Evolutionary conservation across 2,329 filamentous ascomycete species (phyloP), one percentile per base, ranked within the genome.

Genomic region (Domatiomyces globalis): DNA sequence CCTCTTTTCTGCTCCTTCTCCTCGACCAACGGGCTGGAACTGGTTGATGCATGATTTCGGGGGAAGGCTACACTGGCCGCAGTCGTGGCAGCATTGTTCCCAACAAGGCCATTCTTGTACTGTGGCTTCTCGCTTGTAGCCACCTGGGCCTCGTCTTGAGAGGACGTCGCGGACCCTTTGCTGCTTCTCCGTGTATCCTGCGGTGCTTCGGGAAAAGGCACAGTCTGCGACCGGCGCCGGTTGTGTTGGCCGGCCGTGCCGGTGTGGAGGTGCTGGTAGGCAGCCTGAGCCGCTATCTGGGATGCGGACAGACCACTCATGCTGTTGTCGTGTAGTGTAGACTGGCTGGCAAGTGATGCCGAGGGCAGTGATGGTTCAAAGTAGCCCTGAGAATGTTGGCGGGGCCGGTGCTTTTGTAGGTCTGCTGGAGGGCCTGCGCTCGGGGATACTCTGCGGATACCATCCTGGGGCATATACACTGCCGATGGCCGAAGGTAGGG

Each of bases 231-330:
- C 45, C 77, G 75, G 64, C 76, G 78, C 52, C 76, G 69, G 50
- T 66, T 67, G 55, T 69, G 66, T 43, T 67, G 67, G 1, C 56
- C 68, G 8, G 19, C 12, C 17, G 29, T 17, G 60, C 61, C 69
- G 54, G 53, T 44, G 46, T 66, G 66, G 57, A 71, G 65, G 54
- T 73, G 71, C 59, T 80, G 76, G 74, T 83, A 83, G 19, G 80
- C 80, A 49, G 80, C 73, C 64, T 83, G 80, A 25, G 80, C 80
- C 15, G 81, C 80, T 56, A 83, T 82, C 60, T 79, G 74, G 48
- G 79, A 81, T 4, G 80, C 74, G 44, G 72, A 75, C 48, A 82
- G 70, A 33, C 68, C 68, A 10, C 64, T 62, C 55, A 71, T 69
- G 61, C 66, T 63, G 52, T 60, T 60, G 59, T 73, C 65, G 20